phyloP scores from a whole-genome alignment of 73 alveolate species.

The Paramecium sexaurelia region DNA sequence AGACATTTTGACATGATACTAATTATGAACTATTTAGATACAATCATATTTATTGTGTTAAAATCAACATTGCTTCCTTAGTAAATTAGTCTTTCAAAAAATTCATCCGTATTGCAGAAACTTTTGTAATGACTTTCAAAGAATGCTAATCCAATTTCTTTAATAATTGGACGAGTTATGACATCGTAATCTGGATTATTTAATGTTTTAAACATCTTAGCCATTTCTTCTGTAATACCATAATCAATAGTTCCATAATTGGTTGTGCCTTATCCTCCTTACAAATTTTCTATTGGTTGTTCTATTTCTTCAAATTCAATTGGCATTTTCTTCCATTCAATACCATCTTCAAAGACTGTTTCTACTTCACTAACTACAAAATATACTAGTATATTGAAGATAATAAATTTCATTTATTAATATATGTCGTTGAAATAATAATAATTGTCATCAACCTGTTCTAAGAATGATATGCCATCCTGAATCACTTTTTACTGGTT shows the following conservation, averaged over 20 bases:
- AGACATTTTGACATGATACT: conserved; percentile 17
- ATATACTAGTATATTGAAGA: conserved; percentile 2
- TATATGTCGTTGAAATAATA: not conserved
- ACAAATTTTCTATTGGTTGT: not conserved
- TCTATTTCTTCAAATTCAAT: conserved; percentile 12
- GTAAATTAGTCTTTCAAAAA: not conserved
- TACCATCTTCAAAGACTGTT: not conserved
- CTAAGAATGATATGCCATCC: conserved; percentile 72
- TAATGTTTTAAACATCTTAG: not conserved
- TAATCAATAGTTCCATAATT: conserved; percentile 9
- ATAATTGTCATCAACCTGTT: conserved; percentile 36
- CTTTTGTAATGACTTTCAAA: not conserved
- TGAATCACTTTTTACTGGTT: conserved; percentile 91
- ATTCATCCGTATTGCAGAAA: conserved; percentile 1
- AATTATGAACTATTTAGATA: not conserved
- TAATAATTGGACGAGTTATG: not conserved
- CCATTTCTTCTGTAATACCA: conserved; percentile 1
- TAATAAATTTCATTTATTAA: conserved; percentile 1
- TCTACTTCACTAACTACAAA: not conserved
- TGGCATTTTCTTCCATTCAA: conserved; percentile 5
- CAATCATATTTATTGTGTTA: not conserved
- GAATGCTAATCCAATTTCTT: not conserved
- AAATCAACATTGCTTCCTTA: conserved; percentile 22
- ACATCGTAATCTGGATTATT: conserved; percentile 23
- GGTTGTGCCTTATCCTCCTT: not conserved